phyloP scores from a whole-genome alignment of 208 protist species.

The Acanthamoeba royreba region DNA sequence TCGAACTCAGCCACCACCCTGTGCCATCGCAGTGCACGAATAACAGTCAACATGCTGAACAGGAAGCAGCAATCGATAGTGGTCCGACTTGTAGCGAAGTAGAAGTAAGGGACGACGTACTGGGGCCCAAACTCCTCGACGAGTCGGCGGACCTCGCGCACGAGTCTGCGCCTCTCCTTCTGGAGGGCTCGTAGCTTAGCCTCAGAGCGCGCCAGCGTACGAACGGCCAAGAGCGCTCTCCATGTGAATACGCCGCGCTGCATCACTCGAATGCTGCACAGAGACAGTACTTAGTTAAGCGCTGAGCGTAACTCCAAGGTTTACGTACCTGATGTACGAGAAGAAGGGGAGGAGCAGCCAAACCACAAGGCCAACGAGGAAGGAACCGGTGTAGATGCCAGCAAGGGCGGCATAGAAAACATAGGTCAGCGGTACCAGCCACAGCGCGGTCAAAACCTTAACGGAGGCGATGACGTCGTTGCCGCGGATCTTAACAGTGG shows the following conservation, averaged over 20 bases:
- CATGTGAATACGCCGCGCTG: conserved; percentile 10
- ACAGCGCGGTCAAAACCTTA: conserved; percentile 67
- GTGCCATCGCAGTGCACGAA: neutral
- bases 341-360: conserved; percentile 18
- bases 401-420: neutral
- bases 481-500: conserved; percentile 87
- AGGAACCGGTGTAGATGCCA: neutral
- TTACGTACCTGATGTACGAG: conserved; percentile 1
- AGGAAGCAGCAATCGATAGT: neutral
- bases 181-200: neutral
- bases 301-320: neutral
- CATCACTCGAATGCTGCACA: neutral
- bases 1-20: neutral
- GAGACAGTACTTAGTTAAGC: neutral
- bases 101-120: neutral
- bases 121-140: neutral
- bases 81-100: neutral
- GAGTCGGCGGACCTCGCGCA: neutral
- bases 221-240: neutral
- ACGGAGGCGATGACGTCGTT: conserved; percentile 88
- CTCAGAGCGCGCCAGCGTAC: neutral
- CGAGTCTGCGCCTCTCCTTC: neutral
- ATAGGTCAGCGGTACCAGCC: conserved; percentile 1
- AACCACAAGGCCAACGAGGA: neutral
- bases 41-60: neutral